Conservation (phyloP, 306 rosid genomes). For the Vigna hirtella region DNA sequence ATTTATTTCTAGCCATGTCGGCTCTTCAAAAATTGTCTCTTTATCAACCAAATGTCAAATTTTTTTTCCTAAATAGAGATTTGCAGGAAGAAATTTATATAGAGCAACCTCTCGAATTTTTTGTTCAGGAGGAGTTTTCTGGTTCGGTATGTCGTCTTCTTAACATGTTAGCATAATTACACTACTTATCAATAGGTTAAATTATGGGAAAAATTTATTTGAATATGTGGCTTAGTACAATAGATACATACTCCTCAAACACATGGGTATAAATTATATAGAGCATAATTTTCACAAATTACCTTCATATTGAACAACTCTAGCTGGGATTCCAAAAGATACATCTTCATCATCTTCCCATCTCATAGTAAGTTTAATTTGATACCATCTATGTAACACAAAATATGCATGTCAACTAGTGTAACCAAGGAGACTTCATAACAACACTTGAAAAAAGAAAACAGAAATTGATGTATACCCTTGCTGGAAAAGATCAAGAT, state of each 20-base stretch:
- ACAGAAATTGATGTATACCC: slow-evolving; percentile 57
- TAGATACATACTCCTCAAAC: slow-evolving; percentile 13
- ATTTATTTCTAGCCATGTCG: too few relatives aligned
- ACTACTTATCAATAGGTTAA: background rate
- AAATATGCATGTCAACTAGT: background rate
- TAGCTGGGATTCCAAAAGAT: slow-evolving; percentile 79
- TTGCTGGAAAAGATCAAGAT: slow-evolving; percentile 93
- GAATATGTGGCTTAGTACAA: background rate
- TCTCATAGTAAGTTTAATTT: slow-evolving; percentile 76
- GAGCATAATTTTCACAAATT: slow-evolving; percentile 36
- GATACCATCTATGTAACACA: slow-evolving; percentile 71
- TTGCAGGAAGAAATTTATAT: too few relatives aligned
- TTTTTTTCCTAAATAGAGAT: too few relatives aligned
- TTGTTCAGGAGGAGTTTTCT: too few relatives aligned
- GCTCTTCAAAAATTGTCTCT: too few relatives aligned
- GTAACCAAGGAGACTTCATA: background rate
- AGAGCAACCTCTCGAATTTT: too few relatives aligned
- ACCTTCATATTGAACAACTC: slow-evolving; percentile 98
- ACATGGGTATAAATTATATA: background rate
- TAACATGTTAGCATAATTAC: background rate
- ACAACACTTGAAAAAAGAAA: background rate
- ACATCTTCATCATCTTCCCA: slow-evolving; percentile 74
- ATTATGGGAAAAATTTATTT: background rate
- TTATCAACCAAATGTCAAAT: too few relatives aligned
- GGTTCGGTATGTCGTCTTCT: too few relatives aligned